These are phyloP conservation scores for Stachybotrys chartarum DNA, from an alignment of 2,329 filamentous ascomycete species.

Conservation along the genomic window DNA sequence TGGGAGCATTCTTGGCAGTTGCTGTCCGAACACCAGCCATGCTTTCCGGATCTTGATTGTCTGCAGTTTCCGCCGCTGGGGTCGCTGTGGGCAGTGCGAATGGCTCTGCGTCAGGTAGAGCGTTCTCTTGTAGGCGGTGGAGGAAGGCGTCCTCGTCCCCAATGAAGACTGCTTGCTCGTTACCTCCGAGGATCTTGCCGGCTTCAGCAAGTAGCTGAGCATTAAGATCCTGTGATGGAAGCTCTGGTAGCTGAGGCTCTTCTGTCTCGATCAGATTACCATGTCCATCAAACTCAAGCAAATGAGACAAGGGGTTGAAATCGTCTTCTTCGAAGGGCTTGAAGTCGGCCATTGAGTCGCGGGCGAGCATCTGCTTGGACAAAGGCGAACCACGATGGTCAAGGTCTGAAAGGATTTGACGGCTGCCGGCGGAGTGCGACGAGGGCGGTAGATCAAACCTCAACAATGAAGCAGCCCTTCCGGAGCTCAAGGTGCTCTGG, in stretches of 20 bases:
- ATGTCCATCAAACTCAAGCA: slow-evolving; percentile 40
- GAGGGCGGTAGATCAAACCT: slow-evolving; percentile 25
- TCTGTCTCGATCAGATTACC: slow-evolving; percentile 36
- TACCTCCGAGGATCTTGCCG: too few relatives aligned
- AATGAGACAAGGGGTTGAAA: slow-evolving; percentile 15
- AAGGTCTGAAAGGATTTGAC: slow-evolving; percentile 26
- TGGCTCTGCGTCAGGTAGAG: slow-evolving; percentile 28
- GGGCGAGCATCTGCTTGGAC: slow-evolving; percentile 10
- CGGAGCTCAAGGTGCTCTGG: slow-evolving; percentile 21
- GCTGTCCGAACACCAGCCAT: too few relatives aligned
- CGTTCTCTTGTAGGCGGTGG: slow-evolving; percentile 29
- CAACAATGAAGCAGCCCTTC: slow-evolving; percentile 15
- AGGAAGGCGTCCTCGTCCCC: slow-evolving; percentile 24
- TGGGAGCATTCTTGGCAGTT: too few relatives aligned
- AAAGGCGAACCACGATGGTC: slow-evolving; percentile 21
- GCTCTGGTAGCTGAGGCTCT: slow-evolving; percentile 36
- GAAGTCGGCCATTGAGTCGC: slow-evolving; percentile 13
- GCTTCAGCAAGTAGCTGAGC: background rate
- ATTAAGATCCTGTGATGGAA: slow-evolving; percentile 13
- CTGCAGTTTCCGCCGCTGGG: background rate
- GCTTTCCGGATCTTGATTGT: background rate
- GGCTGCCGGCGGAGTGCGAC: slow-evolving; percentile 23
- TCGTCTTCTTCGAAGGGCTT: slow-evolving; percentile 32
- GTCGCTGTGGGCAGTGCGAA: slow-evolving; percentile 12
- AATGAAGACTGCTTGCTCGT: too few relatives aligned